Percentiles rank a stretch among this genome's conserved stretches.
Conservation (phyloP, 2,329 filamentous ascomycete species). For the Ilyonectria robusta region DNA sequence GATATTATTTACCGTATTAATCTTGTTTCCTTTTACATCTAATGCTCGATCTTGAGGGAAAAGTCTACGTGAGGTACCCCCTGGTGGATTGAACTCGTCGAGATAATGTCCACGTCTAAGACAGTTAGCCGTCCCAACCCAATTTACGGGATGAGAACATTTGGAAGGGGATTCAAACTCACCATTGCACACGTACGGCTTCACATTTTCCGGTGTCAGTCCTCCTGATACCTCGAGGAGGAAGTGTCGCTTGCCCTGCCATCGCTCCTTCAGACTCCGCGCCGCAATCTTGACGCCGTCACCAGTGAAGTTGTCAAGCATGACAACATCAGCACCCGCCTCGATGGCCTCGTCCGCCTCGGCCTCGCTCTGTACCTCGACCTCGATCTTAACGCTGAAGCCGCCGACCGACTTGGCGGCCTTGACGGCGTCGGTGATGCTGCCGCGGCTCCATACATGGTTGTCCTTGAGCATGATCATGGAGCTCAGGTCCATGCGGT, state of each 20-base stretch:
- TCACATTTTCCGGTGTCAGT: slow-evolving; percentile 86
- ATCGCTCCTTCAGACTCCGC: slow-evolving; percentile 81
- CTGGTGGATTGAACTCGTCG: slow-evolving; percentile 97
- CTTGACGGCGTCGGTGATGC: slow-evolving; percentile 87
- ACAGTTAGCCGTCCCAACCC: slow-evolving; percentile 17
- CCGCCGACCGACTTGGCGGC: slow-evolving; percentile 89
- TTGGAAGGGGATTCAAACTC: slow-evolving; percentile 48
- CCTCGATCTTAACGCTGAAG: slow-evolving; percentile 94
- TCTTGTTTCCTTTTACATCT: slow-evolving; percentile 28
- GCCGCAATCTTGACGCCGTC: slow-evolving; percentile 84
- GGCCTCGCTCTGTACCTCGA: slow-evolving; percentile 89
- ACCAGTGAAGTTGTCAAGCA: slow-evolving; percentile 95
- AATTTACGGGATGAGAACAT: background rate
- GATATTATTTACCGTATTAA: background rate
- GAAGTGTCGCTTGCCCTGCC: slow-evolving; percentile 81
- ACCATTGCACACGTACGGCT: slow-evolving; percentile 83
- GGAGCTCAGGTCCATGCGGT: slow-evolving; percentile 89
- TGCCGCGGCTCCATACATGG: slow-evolving; percentile 92
- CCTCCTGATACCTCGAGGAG: slow-evolving; percentile 95
- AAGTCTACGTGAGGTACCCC: slow-evolving; percentile 95
- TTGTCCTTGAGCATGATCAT: slow-evolving; percentile 99
- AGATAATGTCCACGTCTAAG: slow-evolving; percentile 92
- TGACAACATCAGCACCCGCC: slow-evolving; percentile 94
- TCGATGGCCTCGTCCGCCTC: slow-evolving; percentile 93
- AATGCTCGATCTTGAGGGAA: slow-evolving; percentile 84